These are phyloP conservation scores for Sarcodon sp. DNA, from an alignment of 768 basidiomycete species.

Conservation along the genomic window DNA sequence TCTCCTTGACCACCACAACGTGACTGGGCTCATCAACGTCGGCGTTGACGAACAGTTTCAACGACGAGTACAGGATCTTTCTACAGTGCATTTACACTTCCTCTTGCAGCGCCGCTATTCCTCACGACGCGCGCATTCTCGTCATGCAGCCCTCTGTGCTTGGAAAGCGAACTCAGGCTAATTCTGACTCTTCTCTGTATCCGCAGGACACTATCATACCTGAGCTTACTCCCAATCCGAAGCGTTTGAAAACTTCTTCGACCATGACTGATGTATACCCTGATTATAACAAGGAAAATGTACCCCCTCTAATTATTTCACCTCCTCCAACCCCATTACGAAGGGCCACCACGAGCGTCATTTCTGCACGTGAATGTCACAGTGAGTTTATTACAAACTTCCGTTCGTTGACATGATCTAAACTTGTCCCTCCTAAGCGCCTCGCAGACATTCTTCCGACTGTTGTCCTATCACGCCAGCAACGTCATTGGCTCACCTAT, in stretches of 20 bases:
- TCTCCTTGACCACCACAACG: constrained; percentile 2
- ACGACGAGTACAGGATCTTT: neutral
- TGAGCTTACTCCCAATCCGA: constrained; percentile 49
- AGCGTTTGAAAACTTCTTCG: constrained; percentile 43
- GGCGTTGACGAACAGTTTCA: neutral
- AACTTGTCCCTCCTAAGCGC: constrained; percentile 17
- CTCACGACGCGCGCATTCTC: constrained; percentile 1
- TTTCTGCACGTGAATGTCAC: constrained; percentile 30
- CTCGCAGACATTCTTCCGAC: constrained; percentile 31
- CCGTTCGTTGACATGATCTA: neutral
- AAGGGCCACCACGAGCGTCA: constrained; percentile 21
- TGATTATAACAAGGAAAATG: constrained; percentile 66
- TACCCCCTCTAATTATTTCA: constrained; percentile 41
- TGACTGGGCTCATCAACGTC: constrained; percentile 7
- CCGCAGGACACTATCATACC: constrained; percentile 33
- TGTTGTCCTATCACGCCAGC: constrained; percentile 31
- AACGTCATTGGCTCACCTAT: constrained; percentile 25
- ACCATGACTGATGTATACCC: constrained; percentile 26
- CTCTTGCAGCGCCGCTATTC: too few species aligned
- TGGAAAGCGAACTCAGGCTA: constrained; percentile 19
- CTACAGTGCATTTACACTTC: neutral
- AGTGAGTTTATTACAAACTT: constrained; percentile 21
- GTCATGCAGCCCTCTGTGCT: constrained; percentile 16
- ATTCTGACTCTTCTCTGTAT: constrained; percentile 15
- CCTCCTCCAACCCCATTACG: constrained; percentile 22